Evolutionary conservation across 148 eudicot genomes (phyloP), one percentile per base, ranked within the genome.

Genomic region (Mesembryanthemum crystallinum): DNA sequence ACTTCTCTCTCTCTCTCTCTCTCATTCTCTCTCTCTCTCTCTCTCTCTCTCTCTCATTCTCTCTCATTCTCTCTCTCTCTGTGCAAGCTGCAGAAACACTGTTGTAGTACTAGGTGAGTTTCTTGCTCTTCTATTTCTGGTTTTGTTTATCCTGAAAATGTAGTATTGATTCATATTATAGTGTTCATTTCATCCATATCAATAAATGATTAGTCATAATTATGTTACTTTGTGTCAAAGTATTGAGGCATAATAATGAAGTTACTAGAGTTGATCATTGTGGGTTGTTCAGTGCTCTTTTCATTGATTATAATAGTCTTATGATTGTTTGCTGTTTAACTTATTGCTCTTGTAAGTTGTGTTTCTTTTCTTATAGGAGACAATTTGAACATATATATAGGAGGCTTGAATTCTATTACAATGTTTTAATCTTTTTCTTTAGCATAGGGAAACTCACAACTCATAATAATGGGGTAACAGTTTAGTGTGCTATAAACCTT

Each of bases 51-150:
- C n/a, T 20, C 13, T 10, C 32, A 21, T 7, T 24, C 2, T 25
- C 17, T 42, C 17, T 18, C 14, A 4, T 0, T 27, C 24, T 28
- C 28, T 32, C 29, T 5, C 25, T 45, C 18, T 39, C 54, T 47
- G 15, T 25, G 23, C 29, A 69, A 30, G 28, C 27, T 60, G 43
- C 33, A 27, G 25, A 6, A 14, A 30, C 72, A 18, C 27, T 23
- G 18, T 47, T n/a, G 42, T 54, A 25, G 45, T 42, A 27, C 64
- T 23, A 63, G 75, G 75, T 71, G 52, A 62, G 21, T 25, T 8
- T 15, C 60, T 32, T 13, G 28, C 18, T 28, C 62, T 43, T 61
- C 29, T 4, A 29, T 69, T 15, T 58, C 12, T 25, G 39, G 43
- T n/a, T 67, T 21, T 51, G 17, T 8, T 13, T 54, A 8, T 55